Base-by-base conservation (phyloP, 768 basidiomycete species). In the Lentinula aciculospora region DNA sequence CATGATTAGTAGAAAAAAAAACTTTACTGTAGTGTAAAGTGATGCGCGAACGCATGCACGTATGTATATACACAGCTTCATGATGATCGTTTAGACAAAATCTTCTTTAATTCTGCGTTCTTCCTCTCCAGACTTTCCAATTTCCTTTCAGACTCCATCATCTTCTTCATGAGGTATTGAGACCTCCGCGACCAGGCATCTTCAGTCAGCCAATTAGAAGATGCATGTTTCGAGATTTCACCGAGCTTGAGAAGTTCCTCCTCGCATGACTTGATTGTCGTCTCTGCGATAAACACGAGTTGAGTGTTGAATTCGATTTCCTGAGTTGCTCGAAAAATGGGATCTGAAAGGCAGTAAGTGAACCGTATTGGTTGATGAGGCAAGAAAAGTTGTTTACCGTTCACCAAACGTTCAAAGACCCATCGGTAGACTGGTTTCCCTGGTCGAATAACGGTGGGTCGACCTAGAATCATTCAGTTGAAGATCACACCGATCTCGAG, bases 351-450 rank as follows among this genome's bases (percentile, higher is more conserved):
- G 2, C 21, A 2, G 12, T 36, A 4, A 50, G 21, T 44, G 19
- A 17, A 50, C 28, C 3, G 15, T 27, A 21, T 36, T 10, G 17
- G 56, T 25, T 59, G 31, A 32, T 45, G 21, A 23, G 17, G 19
- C 42, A 13, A 37, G 44, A 57, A 65, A 46, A 23, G 44, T 17
- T 42, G 64, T 78, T 44, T 63, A 90, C 93, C 94, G 46, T 86
- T 75, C 0, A 89, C 88, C 2, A 98, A 78, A 40, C 83, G 79
- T 63, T 91, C 80, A 68, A 97, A 99, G 4, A 92, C 92, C 65
- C 83, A 88, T 71, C 81, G 81, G 66, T 90, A 89, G 0, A 98
- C 85, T 0, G 97, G 97, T 70, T 89, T 94, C 28, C 97, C 97
- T 1, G 97, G 92, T 45, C 82, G 80, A 63, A 98, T 89, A 2